phyloP scores from a whole-genome alignment of 106 monocot genomes.

The Agapanthus africanus region DNA sequence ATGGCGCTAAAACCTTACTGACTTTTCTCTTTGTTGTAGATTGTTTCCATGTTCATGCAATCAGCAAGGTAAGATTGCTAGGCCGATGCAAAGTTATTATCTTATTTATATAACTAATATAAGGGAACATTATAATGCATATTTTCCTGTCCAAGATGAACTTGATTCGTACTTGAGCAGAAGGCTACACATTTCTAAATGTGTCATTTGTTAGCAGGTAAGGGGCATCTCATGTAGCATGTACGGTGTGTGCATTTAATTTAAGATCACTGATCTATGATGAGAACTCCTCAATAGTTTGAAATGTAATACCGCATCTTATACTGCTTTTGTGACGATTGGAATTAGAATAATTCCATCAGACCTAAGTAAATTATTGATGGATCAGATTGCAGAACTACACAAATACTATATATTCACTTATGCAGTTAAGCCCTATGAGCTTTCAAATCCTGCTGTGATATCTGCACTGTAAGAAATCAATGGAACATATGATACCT shows the following conservation, averaged over 20 bases:
- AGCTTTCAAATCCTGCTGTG: not conserved
- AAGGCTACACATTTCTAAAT: no score
- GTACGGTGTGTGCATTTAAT: no score
- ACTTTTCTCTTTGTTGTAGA: not conserved
- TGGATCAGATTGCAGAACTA: not conserved
- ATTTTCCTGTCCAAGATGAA: no score
- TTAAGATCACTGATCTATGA: no score
- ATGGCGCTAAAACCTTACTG: not conserved
- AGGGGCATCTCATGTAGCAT: no score
- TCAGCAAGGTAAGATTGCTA: no score
- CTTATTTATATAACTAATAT: no score
- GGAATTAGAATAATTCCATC: not conserved
- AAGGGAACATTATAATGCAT: no score
- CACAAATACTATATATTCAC: not conserved
- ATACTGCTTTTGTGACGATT: not conserved
- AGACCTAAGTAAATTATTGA: not conserved
- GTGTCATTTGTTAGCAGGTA: no score
- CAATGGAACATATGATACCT: constrained; percentile 41
- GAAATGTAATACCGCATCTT: not conserved
- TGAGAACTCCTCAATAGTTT: no score
- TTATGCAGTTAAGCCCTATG: not conserved
- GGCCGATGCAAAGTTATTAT: no score
- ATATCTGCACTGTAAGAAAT: not conserved
- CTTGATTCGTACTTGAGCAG: not conserved
- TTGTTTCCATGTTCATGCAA: not conserved